Evolutionary conservation across 345 rosid genomes (phyloP).

Genomic region (Firmiana major): DNA sequence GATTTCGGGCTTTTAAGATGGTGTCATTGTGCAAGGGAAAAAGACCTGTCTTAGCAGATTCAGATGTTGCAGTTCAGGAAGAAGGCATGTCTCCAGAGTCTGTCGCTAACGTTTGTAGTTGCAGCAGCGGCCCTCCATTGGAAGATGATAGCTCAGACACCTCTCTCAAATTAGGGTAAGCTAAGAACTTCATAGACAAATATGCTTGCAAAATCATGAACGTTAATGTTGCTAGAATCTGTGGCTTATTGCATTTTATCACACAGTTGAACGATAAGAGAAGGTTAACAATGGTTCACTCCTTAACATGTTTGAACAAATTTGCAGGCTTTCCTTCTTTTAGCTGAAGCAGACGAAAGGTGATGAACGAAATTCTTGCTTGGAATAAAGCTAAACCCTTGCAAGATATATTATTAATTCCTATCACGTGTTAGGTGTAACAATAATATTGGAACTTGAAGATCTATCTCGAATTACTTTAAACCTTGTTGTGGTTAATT

Average conservation of each 20-base stretch:
- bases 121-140: constrained; percentile 51
- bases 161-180: constrained; percentile 51
- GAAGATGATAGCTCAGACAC: constrained; percentile 59
- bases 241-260: background rate
- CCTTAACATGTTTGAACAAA: background rate
- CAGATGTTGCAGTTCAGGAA: constrained; percentile 34
- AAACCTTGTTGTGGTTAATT: background rate
- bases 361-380: background rate
- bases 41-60: constrained; percentile 16
- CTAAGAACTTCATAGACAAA: background rate
- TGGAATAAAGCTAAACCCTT: background rate
- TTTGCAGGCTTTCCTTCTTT: constrained; percentile 12
- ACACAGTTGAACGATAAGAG: background rate
- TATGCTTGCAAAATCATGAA: background rate
- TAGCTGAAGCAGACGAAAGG: background rate
- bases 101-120: constrained; percentile 46
- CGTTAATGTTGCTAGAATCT: background rate
- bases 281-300: background rate
- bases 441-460: background rate
- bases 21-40: constrained; percentile 31
- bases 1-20: constrained; percentile 28
- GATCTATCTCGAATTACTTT: background rate
- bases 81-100: constrained; percentile 68
- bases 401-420: background rate
- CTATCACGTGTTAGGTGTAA: background rate